Evolutionary conservation across 768 basidiomycete species (phyloP), one percentile per base, ranked within the genome.

Genomic region (Pseudohyphozyma bogoriensis): DNA sequence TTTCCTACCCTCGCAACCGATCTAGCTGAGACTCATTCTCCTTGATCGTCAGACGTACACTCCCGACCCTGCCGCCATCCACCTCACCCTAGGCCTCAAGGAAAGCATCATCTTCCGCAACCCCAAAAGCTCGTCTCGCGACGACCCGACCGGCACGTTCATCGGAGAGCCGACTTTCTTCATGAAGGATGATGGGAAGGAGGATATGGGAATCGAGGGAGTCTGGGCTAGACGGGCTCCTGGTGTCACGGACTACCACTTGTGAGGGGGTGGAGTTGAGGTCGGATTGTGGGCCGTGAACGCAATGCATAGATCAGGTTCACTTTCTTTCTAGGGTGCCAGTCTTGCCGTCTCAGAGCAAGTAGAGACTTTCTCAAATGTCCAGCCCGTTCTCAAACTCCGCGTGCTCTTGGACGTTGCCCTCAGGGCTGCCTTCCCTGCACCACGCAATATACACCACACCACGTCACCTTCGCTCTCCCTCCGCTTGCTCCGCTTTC

Each of bases 51-150:
- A 61, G 55, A 37, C 50, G n/a, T 40, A 46, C 51, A 8, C 33
- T 18, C 42, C 44, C 50, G 10, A 47, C 16, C 56, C 63, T n/a
- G 55, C 40, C 16, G 63, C 63, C 22, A 84, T 84, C 74, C 83
- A 83, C 68, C 77, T 85, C 2, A 80, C 83, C 0, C 76, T 85
- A 28, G 83, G 83, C 6, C 63, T 83, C 51, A 80, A 82, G 52
- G 46, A 58, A 18, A 51, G 47, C 18, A 16, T 64, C 32, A 31
- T 64, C 7, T 60, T 60, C 49, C 52, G 63, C 13, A 60, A 64
- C 56, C 63, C 63, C 6, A 28, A 40, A 9, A 13, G 36, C 1
- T 28, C 32, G 0, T 11, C 16, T 31, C 42, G 10, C 8, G 18
- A 26, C 40, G 35, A 49, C 18, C 29, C 35, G 18, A 35, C 45